Evolutionary conservation across 805 yeast species (phyloP).

Genomic region (Candida silvatica): DNA sequence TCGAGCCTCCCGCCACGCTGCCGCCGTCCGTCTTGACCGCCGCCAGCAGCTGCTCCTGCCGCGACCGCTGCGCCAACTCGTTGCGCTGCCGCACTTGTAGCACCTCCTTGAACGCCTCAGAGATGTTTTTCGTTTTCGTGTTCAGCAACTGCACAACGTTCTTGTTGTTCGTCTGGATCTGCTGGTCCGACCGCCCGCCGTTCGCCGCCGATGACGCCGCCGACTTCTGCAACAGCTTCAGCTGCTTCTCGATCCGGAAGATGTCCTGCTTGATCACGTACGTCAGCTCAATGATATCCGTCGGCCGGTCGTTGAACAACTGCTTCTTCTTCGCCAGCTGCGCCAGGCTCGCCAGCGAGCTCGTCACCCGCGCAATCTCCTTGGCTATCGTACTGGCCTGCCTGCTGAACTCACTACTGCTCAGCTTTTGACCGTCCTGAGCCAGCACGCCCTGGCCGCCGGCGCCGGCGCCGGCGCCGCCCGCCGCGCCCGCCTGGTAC

Average conservation of each 20-base stretch:
- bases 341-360: conserved; percentile 71
- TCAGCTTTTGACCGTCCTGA: conserved; percentile 5
- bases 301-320: conserved; percentile 86
- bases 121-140: conserved; percentile 83
- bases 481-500: conserved; percentile 16
- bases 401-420: conserved; percentile 53
- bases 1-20: neutral
- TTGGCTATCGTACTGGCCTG: conserved; percentile 79
- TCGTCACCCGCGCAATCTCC: conserved; percentile 83
- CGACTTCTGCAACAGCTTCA: conserved; percentile 51
- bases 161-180: conserved; percentile 64
- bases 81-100: conserved; percentile 78
- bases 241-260: conserved; percentile 65
- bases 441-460: no score
- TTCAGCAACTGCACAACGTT: conserved; percentile 83
- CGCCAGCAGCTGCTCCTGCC: conserved; percentile 80
- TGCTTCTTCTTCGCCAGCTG: conserved; percentile 80
- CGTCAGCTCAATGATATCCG: conserved; percentile 88
- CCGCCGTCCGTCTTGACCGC: conserved; percentile 27
- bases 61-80: conserved; percentile 68
- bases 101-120: conserved; percentile 88
- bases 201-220: conserved; percentile 23
- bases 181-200: conserved; percentile 38
- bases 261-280: conserved; percentile 82
- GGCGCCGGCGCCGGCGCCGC: conserved; percentile 10